Base-by-base conservation (phyloP, 2,329 filamentous ascomycete genomes). In the Neonectria magnoliae region DNA sequence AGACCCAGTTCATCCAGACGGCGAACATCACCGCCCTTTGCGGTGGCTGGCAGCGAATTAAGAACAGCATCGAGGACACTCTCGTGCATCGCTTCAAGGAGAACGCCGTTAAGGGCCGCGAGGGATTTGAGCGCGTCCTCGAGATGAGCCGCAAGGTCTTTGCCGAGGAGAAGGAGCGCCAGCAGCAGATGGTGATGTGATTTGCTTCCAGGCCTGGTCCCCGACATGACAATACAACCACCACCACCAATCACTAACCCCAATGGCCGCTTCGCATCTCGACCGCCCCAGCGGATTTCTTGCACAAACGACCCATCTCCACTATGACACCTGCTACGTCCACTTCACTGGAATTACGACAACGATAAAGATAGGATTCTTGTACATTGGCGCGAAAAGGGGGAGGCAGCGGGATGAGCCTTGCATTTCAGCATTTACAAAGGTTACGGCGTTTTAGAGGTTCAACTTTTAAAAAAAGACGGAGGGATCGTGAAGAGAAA, bases 41-140 rank as follows among this genome's bases (percentile, higher is more conserved):
- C 79, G 95, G 96, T 71, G 96, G 96, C 67, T 99, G 96, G 94
- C 93, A 98, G 82, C 93, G 94, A 77, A 94, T 98, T 78, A 96
- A 93, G 85, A 97, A 96, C 81, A 93, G 91, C 78, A 97, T 99
- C 73, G 96, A 99, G 83, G 94, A 98, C 73, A 90, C 93, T 57
- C 92, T 94, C 45, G 91, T 98, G 48, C 92, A 91, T 69, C 85
- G 93, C 59, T 99, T 99, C 83, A 88, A 89, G 71, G 93, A 99
- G 80, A 99, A 99, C 76, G 95, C 96, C 25, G 85, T 86, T 71
- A 94, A 93, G 81, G 96, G 96, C 69, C 90, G 92, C 69, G 94
- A 98, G 80, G 96, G 96, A 2, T 99, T 99, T 77, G 96, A 99
- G 83, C 89, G 91, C 67, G 96, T 99, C 9, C 86, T 99, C 33